Evolutionary conservation across 257 asterid genomes (phyloP).

Genomic region (Linaria vulgaris): DNA sequence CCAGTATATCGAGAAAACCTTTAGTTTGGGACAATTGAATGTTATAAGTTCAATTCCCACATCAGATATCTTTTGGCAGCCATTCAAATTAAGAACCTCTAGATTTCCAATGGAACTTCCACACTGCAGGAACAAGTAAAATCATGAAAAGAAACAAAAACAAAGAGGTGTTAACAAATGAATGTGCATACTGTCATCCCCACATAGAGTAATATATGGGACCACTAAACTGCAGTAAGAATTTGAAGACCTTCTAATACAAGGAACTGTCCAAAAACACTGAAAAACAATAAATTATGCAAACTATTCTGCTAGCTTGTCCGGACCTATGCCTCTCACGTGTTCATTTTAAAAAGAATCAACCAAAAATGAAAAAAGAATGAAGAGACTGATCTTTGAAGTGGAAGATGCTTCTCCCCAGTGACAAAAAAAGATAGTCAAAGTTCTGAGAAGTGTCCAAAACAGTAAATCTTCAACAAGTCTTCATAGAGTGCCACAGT

Average conservation of each 20-base stretch:
- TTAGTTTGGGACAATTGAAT: slow-evolving; percentile 50
- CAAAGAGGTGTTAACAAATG: slow-evolving; percentile 1
- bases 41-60: slow-evolving; percentile 67
- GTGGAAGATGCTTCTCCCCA: too few relatives aligned
- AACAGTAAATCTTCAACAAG: too few relatives aligned
- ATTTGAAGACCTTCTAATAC: not conserved
- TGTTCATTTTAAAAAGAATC: too few relatives aligned
- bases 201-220: slow-evolving; percentile 5
- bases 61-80: slow-evolving; percentile 94
- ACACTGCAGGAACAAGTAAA: slow-evolving; percentile 47
- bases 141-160: not conserved
- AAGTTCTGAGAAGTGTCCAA: too few relatives aligned
- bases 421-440: too few relatives aligned
- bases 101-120: slow-evolving; percentile 47
- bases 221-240: not conserved
- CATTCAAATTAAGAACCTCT: slow-evolving; percentile 79
- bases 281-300: not conserved
- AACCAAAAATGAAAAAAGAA: too few relatives aligned
- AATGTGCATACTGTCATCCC: slow-evolving; percentile 18
- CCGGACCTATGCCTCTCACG: too few relatives aligned
- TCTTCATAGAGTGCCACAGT: too few relatives aligned
- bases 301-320: too few relatives aligned
- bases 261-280: not conserved
- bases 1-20: slow-evolving; percentile 85
- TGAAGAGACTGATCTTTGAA: too few relatives aligned